A percentile compares a stretch with the other conserved stretches of the same genome.
Evolutionary conservation across 148 eudicot species (phyloP).

Genomic region (Mesembryanthemum crystallinum): DNA sequence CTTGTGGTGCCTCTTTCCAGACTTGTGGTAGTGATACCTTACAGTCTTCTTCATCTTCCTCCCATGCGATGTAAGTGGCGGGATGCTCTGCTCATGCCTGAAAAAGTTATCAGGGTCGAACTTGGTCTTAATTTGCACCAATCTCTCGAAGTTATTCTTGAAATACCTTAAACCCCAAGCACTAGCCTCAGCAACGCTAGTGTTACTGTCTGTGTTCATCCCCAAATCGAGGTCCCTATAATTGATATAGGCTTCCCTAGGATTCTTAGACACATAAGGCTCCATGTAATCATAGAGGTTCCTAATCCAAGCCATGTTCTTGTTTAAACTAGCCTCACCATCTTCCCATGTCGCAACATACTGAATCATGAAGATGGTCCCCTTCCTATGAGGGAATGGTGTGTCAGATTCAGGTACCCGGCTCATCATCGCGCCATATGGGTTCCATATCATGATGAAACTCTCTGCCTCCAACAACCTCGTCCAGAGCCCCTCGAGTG

Average conservation of each 20-base stretch:
- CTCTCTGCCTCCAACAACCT: constrained; percentile 21
- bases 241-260: constrained; percentile 36
- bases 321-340: constrained; percentile 17
- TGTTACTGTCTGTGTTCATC: constrained; percentile 28
- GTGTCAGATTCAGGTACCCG: constrained; percentile 27
- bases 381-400: constrained; percentile 41
- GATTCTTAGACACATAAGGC: constrained; percentile 33
- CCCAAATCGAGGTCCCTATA: constrained; percentile 37
- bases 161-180: constrained; percentile 30
- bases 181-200: constrained; percentile 27
- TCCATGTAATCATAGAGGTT: constrained; percentile 31
- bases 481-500: constrained; percentile 35
- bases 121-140: constrained; percentile 31
- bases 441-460: constrained; percentile 35
- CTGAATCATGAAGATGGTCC: constrained; percentile 28
- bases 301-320: constrained; percentile 33
- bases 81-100: constrained; percentile 36
- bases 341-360: constrained; percentile 34
- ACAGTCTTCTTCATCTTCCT: constrained; percentile 4
- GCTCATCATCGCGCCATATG: constrained; percentile 49
- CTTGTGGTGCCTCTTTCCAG: not conserved
- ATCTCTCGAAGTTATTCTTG: constrained; percentile 28
- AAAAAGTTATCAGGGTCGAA: constrained; percentile 34
- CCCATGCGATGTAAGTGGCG: constrained; percentile 12
- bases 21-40: constrained; percentile 6